Evolutionary conservation across 2,329 filamentous ascomycete species (phyloP), one percentile per base, ranked within the genome.

Genomic region (Pseudopyrenochaeta lycopersici): DNA sequence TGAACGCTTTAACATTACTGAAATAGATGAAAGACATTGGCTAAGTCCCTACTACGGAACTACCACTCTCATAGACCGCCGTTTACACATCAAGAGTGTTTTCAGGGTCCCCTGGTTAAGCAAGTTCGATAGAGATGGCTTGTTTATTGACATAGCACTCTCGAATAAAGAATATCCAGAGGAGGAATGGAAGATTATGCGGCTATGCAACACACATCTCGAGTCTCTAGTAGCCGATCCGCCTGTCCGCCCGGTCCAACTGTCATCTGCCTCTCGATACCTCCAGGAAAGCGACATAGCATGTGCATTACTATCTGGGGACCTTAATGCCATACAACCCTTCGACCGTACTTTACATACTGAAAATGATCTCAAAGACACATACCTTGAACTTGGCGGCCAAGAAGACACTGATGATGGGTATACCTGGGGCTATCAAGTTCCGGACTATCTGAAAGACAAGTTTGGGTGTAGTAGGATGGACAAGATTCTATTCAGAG

Each of bases 351-450:
- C 73, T 1, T 65, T 85, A 7, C 82, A 82, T 47, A 60, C 63
- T 0, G 79, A 83, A 0, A 83, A 84, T 49, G 58, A 66, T 0
- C 77, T 87, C 2, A 73, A 77, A 30, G 85, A 87, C 59, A 80
- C 82, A 0, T 87, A 81, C 57, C 74, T 87, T 2, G 77, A 79
- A 50, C 74, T 78, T 2, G 83, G 83, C 0, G 83, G 82, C 0
- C 46, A 71, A 32, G 84, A 85, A 53, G 80, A 80, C 36, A 76
- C 72, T n/a, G 78, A 81, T 2, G 76, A 79, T 9, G 83, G 82
- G 0, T 84, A 80, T 60, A 87, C 84, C 0, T 87, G 84, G 84
- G 84, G 85, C 0, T 80, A 85, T 56, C 84, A 86, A 72, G 79
- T 77, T 2, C 63, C 76, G 2, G 72, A 74, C 2, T 66, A 55